These are phyloP conservation scores for Obelidium mucronatum DNA, from an alignment of 192 early-diverging fungal genomes.

Conservation along the genomic window DNA sequence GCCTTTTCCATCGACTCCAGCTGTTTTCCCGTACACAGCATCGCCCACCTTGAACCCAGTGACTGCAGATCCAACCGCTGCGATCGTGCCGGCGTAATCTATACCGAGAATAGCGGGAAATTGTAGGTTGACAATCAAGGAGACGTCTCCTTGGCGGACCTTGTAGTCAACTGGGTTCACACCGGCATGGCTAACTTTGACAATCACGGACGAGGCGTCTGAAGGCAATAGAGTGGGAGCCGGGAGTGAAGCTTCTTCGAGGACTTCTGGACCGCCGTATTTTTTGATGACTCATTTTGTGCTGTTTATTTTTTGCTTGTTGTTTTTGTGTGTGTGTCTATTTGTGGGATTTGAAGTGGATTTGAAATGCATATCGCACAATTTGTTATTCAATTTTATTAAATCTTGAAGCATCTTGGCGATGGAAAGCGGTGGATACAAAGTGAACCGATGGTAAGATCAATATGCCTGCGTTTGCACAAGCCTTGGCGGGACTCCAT, in stretches of 20 bases:
- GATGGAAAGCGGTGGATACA: no score
- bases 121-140: neutral
- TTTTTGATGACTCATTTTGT: no score
- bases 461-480: no score
- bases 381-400: no score
- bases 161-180: slow-evolving; percentile 39
- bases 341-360: slow-evolving; percentile 11
- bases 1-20: slow-evolving; percentile 14
- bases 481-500: no score
- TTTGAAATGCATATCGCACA: no score
- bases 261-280: slow-evolving; percentile 22
- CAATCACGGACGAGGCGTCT: slow-evolving; percentile 6
- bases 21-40: slow-evolving; percentile 34
- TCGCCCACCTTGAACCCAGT: slow-evolving; percentile 20
- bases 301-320: neutral
- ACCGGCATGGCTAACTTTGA: slow-evolving; percentile 7
- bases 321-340: no score
- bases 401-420: no score
- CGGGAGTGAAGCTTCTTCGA: neutral
- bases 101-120: slow-evolving; percentile 41
- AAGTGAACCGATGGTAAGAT: no score
- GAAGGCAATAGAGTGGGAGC: neutral
- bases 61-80: neutral
- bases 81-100: slow-evolving; percentile 38
- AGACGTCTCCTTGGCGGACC: slow-evolving; percentile 22